Evolutionary conservation across 257 asterid species (phyloP).

Genomic region (Solanum sejunctum): DNA sequence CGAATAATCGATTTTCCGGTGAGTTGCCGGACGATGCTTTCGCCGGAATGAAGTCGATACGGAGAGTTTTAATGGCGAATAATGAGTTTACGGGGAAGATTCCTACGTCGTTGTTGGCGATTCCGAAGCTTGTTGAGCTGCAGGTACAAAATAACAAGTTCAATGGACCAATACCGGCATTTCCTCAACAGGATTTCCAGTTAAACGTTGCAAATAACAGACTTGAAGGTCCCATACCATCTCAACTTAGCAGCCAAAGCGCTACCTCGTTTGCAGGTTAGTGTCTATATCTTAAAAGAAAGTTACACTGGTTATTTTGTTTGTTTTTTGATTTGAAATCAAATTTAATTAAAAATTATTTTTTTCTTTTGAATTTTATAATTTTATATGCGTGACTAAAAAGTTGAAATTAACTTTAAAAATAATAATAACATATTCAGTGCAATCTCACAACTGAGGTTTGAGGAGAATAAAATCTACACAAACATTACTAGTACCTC

Average conservation of each 20-base stretch:
- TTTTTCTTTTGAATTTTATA: no score
- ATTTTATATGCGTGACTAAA: no score
- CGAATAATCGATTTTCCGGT: conserved; percentile 40
- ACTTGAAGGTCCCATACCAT: conserved; percentile 41
- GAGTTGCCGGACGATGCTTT: conserved; percentile 37
- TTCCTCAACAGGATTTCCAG: conserved; percentile 29
- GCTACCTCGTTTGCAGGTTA: conserved; percentile 36
- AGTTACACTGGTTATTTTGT: neutral
- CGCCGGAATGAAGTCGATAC: conserved; percentile 31
- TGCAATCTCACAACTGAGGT: rapidly evolving
- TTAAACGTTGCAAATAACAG: conserved; percentile 35
- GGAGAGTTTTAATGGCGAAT: conserved; percentile 31
- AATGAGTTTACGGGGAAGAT: conserved; percentile 34
- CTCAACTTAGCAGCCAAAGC: conserved; percentile 12
- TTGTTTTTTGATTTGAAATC: neutral
- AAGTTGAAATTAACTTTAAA: no score
- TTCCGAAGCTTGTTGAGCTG: conserved; percentile 37
- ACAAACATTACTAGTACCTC: no score
- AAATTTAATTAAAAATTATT: no score
- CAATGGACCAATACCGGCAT: conserved; percentile 37
- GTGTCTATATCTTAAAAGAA: neutral
- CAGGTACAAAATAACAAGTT: conserved; percentile 43
- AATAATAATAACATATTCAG: no score
- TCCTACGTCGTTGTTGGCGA: conserved; percentile 32
- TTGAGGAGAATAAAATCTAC: no score